phyloP scores from a whole-genome alignment of 768 basidiomycete species.

The Termitomyces eurrhizus region DNA sequence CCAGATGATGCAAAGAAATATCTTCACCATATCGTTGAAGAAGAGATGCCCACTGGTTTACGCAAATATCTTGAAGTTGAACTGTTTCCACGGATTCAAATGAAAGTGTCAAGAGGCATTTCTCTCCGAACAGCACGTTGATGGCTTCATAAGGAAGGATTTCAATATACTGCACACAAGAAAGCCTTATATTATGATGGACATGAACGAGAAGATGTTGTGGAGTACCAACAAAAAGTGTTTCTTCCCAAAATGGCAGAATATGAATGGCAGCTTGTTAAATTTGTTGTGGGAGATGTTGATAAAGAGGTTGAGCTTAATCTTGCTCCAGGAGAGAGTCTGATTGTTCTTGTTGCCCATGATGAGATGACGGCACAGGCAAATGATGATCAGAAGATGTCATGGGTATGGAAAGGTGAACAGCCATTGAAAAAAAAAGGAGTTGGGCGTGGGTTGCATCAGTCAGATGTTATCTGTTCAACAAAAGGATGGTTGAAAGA shows the following conservation, averaged over 20 bases:
- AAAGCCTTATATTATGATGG: constrained; percentile 35
- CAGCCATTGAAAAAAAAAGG: too few relatives aligned
- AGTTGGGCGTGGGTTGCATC: too few relatives aligned
- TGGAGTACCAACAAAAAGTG: constrained; percentile 25
- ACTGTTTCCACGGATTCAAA: constrained; percentile 26
- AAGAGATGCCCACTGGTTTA: constrained; percentile 31
- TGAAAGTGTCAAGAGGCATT: constrained; percentile 26
- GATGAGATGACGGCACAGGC: too few relatives aligned
- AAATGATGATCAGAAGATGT: too few relatives aligned
- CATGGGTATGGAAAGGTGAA: too few relatives aligned
- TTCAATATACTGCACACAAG: constrained; percentile 21
- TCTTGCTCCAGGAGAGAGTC: constrained; percentile 17
- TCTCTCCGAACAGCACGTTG: constrained; percentile 27
- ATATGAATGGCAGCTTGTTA: constrained; percentile 16
- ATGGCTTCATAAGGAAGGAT: constrained; percentile 27
- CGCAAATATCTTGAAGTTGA: constrained; percentile 29
- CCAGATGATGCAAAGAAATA: constrained; percentile 26
- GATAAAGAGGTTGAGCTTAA: constrained; percentile 8
- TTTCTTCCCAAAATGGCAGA: constrained; percentile 26
- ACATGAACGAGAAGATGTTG: constrained; percentile 30
- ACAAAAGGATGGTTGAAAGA: too few relatives aligned
- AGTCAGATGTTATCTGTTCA: too few relatives aligned
- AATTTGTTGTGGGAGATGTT: constrained; percentile 18
- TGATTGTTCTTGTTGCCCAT: too few relatives aligned
- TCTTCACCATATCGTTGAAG: constrained; percentile 20